phyloP scores from a whole-genome alignment of 495 filamentous ascomycete genomes.

The Aspergillus olivimuriae region DNA sequence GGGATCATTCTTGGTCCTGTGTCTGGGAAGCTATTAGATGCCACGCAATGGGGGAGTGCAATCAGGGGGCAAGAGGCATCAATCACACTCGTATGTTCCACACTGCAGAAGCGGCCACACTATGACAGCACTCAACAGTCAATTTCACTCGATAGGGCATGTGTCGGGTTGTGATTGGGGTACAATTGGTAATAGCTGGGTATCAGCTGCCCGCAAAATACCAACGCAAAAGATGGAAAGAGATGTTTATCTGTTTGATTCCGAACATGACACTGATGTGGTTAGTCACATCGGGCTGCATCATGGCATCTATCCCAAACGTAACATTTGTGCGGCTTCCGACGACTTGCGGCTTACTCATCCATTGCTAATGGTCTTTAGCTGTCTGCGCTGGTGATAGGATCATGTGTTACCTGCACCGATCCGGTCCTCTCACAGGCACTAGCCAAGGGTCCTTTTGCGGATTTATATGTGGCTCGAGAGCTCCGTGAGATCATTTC shows the following conservation, averaged over 20 bases:
- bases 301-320: constrained; percentile 1
- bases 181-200: constrained; percentile 6
- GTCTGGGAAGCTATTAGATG: constrained; percentile 3
- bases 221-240: constrained; percentile 6
- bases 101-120: background rate
- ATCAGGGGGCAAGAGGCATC: constrained; percentile 4
- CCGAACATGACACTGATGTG: constrained; percentile 9
- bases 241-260: constrained; percentile 8
- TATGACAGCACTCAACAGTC: too few species aligned
- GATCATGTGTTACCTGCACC: constrained; percentile 7
- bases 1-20: constrained; percentile 5
- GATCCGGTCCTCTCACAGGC: constrained; percentile 8
- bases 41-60: constrained; percentile 6
- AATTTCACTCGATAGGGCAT: constrained; percentile 3
- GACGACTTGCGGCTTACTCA: background rate
- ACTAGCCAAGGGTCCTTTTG: constrained; percentile 7
- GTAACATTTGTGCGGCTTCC: background rate
- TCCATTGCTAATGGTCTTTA: background rate
- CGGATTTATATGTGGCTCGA: constrained; percentile 6
- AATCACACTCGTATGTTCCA: constrained; percentile 1
- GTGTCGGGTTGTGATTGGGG: constrained; percentile 6
- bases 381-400: constrained; percentile 6
- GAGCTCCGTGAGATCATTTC: constrained; percentile 7
- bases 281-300: constrained; percentile 6
- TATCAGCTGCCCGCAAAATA: constrained; percentile 7